Conservation (phyloP, 768 basidiomycete genomes). For the Clathrus columnatus region DNA sequence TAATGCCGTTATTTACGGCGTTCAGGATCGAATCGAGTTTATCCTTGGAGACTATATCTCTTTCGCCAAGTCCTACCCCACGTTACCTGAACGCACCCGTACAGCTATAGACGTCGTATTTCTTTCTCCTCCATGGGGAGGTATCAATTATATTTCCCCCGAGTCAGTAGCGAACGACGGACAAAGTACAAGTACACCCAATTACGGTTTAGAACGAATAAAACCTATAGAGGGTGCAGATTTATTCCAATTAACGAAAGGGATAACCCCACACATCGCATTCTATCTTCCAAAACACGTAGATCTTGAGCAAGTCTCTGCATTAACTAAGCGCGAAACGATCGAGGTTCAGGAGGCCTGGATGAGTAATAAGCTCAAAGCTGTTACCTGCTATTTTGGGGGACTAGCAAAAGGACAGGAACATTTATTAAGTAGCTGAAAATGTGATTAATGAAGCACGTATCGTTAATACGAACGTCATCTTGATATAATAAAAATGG, state of each 20-base stretch:
- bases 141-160: conserved; percentile 29
- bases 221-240: conserved; percentile 76
- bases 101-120: conserved; percentile 73
- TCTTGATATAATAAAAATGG: too few relatives aligned
- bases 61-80: conserved; percentile 54
- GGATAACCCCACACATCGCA: conserved; percentile 74
- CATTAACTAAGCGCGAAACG: conserved; percentile 25
- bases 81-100: conserved; percentile 15
- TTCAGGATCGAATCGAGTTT: conserved; percentile 92
- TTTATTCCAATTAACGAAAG: conserved; percentile 65
- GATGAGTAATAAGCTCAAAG: conserved; percentile 91
- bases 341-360: conserved; percentile 90
- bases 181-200: conserved; percentile 19
- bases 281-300: conserved; percentile 86
- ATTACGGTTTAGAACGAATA: conserved; percentile 64
- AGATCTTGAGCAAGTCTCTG: conserved; percentile 61
- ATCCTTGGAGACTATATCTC: conserved; percentile 77
- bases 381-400: conserved; percentile 90
- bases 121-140: conserved; percentile 94
- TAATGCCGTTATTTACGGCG: conserved; percentile 90
- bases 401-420: conserved; percentile 68
- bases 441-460: too few relatives aligned
- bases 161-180: conserved; percentile 7
- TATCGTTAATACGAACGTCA: too few relatives aligned
- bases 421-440: conserved; percentile 38